Evolutionary conservation across 2,329 filamentous ascomycete species (phyloP).

Genomic region (Trichoderma sp.): DNA sequence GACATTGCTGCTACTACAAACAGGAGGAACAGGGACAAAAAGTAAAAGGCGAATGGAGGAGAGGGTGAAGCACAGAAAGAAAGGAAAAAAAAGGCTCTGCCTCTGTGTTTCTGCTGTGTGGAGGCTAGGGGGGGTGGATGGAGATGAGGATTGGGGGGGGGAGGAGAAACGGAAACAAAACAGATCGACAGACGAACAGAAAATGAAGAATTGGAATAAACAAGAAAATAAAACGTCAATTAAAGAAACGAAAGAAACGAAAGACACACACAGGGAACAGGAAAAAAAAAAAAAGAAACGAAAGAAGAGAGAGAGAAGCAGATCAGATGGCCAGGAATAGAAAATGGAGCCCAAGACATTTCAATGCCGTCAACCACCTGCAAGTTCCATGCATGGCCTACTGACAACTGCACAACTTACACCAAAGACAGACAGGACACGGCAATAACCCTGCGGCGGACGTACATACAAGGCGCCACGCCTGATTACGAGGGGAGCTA

Average conservation of each 20-base stretch:
- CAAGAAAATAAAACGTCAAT: slow-evolving; percentile 10
- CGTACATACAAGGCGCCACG: slow-evolving; percentile 3
- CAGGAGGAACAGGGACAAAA: not conserved
- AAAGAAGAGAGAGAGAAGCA: slow-evolving; percentile 5
- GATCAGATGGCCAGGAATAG: slow-evolving; percentile 16
- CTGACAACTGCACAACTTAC: not conserved
- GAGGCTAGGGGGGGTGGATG: not conserved
- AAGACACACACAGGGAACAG: slow-evolving; percentile 2
- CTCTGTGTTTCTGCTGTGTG: not conserved
- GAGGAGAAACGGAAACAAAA: slow-evolving; percentile 4
- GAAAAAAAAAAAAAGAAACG: not conserved
- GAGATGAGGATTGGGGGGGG: not conserved
- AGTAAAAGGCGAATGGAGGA: not conserved
- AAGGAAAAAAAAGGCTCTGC: not conserved
- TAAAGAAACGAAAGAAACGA: slow-evolving; percentile 11
- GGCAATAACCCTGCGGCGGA: too few species aligned
- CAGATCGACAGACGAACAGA: not conserved
- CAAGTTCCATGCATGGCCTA: not conserved
- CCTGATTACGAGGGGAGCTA: slow-evolving; percentile 16
- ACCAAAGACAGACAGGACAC: too few species aligned
- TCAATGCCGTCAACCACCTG: not conserved
- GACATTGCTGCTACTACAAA: too few species aligned
- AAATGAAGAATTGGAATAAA: slow-evolving; percentile 20
- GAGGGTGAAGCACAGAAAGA: not conserved
- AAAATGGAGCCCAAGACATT: not conserved